Evolutionary conservation across 2,329 filamentous ascomycete species (phyloP).

Genomic region (Beauveria sp.): DNA sequence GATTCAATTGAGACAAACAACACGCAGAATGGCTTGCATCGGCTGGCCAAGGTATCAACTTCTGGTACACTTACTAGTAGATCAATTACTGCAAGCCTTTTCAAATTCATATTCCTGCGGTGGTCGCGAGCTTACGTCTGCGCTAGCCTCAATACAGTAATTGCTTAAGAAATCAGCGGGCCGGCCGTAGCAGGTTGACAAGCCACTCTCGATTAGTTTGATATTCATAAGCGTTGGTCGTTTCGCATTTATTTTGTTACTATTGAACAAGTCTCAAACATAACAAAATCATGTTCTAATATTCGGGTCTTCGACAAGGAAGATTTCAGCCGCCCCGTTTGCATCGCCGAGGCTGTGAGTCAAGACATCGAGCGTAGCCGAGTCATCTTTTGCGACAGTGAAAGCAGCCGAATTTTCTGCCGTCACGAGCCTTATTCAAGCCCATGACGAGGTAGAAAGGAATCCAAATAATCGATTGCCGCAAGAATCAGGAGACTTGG

Average conservation of each 20-base stretch:
- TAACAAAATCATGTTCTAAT: too few relatives aligned
- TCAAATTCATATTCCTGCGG: too few relatives aligned
- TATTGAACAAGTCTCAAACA: not conserved
- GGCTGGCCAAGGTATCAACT: too few relatives aligned
- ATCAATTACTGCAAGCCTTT: too few relatives aligned
- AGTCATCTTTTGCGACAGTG: not conserved
- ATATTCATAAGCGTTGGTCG: not conserved
- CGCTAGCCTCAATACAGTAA: conserved; percentile 6
- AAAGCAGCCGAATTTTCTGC: not conserved
- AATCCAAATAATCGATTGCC: not conserved
- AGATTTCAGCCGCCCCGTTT: not conserved
- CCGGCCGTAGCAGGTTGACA: not conserved
- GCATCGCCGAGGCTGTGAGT: not conserved
- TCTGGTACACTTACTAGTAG: too few relatives aligned
- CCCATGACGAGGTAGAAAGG: not conserved
- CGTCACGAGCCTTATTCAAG: not conserved
- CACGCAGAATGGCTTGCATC: not conserved
- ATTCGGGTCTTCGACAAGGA: not conserved
- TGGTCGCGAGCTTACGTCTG: not conserved
- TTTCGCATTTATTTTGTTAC: not conserved
- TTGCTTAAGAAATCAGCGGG: conserved; percentile 4
- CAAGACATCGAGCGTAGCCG: not conserved
- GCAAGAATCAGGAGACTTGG: not conserved
- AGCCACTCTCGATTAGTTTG: not conserved
- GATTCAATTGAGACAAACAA: not conserved